Conservation (phyloP, 2,329 filamentous ascomycete species). For the Harringtonia aguacate region DNA sequence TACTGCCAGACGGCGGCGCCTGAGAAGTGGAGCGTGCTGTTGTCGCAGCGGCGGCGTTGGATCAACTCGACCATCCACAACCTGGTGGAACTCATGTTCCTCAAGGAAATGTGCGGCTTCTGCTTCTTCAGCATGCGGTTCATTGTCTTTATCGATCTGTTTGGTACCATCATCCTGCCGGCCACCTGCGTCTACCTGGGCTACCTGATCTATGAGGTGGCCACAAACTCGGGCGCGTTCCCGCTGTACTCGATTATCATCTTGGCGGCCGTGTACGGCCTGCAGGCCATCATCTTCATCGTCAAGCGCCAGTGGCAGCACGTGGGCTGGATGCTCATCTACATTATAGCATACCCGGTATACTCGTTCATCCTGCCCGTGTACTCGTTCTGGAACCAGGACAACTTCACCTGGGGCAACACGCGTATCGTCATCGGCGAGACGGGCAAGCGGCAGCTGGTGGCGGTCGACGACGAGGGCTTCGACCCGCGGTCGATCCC, state of each 20-base stretch:
- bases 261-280: slow-evolving; percentile 83
- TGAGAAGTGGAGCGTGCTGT: slow-evolving; percentile 83
- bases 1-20: slow-evolving; percentile 90
- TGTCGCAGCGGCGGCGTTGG: slow-evolving; percentile 98
- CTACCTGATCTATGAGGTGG: slow-evolving; percentile 76
- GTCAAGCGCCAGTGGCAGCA: slow-evolving; percentile 97
- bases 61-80: slow-evolving; percentile 99
- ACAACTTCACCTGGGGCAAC: slow-evolving; percentile 98
- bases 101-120: slow-evolving; percentile 95
- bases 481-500: slow-evolving; percentile 92
- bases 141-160: slow-evolving; percentile 86
- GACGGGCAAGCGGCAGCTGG: slow-evolving; percentile 80
- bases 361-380: slow-evolving; percentile 85
- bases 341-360: slow-evolving; percentile 88
- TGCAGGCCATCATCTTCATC: slow-evolving; percentile 93
- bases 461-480: slow-evolving; percentile 72
- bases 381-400: slow-evolving; percentile 99
- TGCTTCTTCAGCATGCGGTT: slow-evolving; percentile 99
- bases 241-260: slow-evolving; percentile 82
- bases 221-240: slow-evolving; percentile 60
- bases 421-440: slow-evolving; percentile 95
- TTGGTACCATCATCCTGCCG: slow-evolving; percentile 84
- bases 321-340: slow-evolving; percentile 99
- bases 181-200: slow-evolving; percentile 78
- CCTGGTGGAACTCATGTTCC: slow-evolving; percentile 75